Base-by-base conservation (phyloP, 305 asterid species). In the Plantago lanceolata region DNA sequence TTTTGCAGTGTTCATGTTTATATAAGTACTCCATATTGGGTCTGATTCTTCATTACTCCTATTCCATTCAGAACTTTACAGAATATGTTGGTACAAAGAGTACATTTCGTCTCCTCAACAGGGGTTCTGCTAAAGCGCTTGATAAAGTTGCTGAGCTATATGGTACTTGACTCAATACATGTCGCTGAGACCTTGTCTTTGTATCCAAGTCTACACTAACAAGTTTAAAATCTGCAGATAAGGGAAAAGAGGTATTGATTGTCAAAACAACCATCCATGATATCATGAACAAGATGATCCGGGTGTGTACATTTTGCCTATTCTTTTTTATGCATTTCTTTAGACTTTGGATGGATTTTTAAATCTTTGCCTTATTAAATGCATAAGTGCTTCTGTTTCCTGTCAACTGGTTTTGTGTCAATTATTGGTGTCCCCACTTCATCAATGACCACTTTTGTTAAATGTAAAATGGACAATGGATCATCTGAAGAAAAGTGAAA, bases 81-180 rank as follows among this genome's bases (percentile, higher is more conserved):
- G 97, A 86, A 69, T 68, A 80, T 63, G 99, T 88, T 71, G 99
- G 99, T 70, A 78, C 88, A 9, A 90, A 88, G 79, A 90, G 97
- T 77, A 94, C 96, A 49, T 88, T 94, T 71, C 96, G 97, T 65
- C 97, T 94, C 71, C 96, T 94, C 60, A 94, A 94, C 79, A 81
- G 99, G 71, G 99, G 97, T 53, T 94, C 97, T 49, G 99, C 99
- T 65, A 94, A 94, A 84, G 99, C 97, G 69, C 96, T 94, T 59
- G 96, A 90, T 79, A 94, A 90, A 94, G 97, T 94, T 68, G 96
- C 97, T 2, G 95, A 88, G 86, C 71, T 94, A 79, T 85, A 94
- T 74, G 99, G 99, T 94, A 88, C 61, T 47, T 66, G 59, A 51
- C 76, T 51, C 62, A 48, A 51, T 66, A 67, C 68, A 59, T 58